These are phyloP conservation scores for Fusarium pininemorale DNA, from an alignment of 2,329 filamentous ascomycete species.

Conservation along the genomic window DNA sequence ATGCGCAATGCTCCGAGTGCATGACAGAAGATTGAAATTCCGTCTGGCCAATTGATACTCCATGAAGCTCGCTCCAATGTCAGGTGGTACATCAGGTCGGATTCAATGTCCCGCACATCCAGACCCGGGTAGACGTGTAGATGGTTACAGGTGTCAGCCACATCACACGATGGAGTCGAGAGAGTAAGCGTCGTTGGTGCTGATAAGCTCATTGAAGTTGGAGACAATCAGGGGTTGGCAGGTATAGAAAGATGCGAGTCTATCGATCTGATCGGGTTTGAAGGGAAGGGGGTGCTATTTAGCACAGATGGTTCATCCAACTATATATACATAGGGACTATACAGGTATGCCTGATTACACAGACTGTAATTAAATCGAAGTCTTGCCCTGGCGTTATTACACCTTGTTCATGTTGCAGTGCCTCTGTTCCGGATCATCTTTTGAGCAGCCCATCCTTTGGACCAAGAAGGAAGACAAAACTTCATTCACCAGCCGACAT, in stretches of 20 bases:
- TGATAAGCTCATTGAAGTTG: slow-evolving; percentile 54
- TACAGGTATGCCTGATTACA: not conserved
- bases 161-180: slow-evolving; percentile 59
- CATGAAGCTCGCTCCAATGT: slow-evolving; percentile 55
- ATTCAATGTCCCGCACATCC: slow-evolving; percentile 51
- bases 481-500: not conserved
- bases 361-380: not conserved
- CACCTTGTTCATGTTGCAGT: not conserved
- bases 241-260: slow-evolving; percentile 39
- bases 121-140: slow-evolving; percentile 49
- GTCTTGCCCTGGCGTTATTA: not conserved
- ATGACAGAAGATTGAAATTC: not conserved
- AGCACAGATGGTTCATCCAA: not conserved
- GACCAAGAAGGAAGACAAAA: not conserved
- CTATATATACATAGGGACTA: not conserved
- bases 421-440: not conserved
- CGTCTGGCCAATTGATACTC: slow-evolving; percentile 47
- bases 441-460: not conserved
- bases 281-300: not conserved
- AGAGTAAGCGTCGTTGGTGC: slow-evolving; percentile 58
- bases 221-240: slow-evolving; percentile 32
- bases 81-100: slow-evolving; percentile 55
- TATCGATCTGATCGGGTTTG: slow-evolving; percentile 31
- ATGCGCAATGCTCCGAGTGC: not conserved
- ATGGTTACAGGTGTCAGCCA: slow-evolving; percentile 64